phyloP scores from a whole-genome alignment of 345 rosid genomes.

The Salix purpurea region DNA sequence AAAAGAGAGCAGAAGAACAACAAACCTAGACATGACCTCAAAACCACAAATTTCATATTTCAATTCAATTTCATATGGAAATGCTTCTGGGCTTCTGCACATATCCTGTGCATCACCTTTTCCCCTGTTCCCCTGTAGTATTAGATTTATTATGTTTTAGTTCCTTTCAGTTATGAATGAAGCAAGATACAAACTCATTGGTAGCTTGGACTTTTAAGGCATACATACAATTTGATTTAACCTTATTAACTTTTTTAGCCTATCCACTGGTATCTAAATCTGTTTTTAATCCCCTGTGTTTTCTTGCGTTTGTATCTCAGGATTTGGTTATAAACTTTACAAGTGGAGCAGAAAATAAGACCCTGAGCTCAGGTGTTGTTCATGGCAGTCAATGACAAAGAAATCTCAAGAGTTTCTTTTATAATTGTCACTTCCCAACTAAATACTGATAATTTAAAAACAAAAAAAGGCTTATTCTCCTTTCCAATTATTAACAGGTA shows the following conservation, averaged over 20 bases:
- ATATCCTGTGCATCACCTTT: background rate
- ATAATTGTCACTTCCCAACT: conserved; percentile 1
- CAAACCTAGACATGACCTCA: background rate
- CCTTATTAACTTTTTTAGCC: background rate
- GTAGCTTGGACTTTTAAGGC: background rate
- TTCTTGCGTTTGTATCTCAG: conserved; percentile 25
- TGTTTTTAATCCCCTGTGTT: background rate
- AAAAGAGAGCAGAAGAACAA: background rate
- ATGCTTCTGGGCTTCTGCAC: background rate
- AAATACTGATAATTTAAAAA: background rate
- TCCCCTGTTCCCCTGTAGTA: background rate
- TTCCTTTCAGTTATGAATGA: background rate
- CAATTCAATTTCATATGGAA: background rate
- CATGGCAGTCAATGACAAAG: conserved; percentile 16
- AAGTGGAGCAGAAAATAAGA: conserved; percentile 30
- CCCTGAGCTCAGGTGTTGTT: conserved; percentile 11
- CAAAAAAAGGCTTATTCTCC: background rate
- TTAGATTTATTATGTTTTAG: background rate
- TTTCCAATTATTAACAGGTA: conserved; percentile 30
- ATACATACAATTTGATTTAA: background rate
- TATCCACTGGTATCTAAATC: background rate
- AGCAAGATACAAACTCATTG: background rate
- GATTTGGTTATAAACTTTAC: conserved; percentile 21
- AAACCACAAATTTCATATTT: background rate
- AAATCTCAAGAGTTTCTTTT: conserved; percentile 27